A percentile compares a stretch with the other conserved stretches of the same genome.
Evolutionary conservation across 2,329 filamentous ascomycete species (phyloP).

Genomic region (Penicillium sp.): DNA sequence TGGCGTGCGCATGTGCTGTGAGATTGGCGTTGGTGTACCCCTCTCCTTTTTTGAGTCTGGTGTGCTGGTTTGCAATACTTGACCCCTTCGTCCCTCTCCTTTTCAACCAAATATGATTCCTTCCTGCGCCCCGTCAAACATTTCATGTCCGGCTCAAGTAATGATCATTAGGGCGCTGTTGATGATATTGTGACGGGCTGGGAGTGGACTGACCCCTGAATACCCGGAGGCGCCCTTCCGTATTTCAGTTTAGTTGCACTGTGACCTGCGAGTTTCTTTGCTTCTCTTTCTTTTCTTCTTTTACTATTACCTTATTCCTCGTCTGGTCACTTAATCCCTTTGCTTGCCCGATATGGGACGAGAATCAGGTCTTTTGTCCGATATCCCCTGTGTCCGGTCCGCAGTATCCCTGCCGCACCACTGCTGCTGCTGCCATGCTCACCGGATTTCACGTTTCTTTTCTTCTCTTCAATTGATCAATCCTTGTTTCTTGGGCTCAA

Average conservation of each 20-base stretch:
- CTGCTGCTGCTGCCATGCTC: constrained; percentile 1
- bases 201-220: constrained; percentile 20
- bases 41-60: constrained; percentile 23
- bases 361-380: constrained; percentile 11
- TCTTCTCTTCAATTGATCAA: constrained; percentile 7
- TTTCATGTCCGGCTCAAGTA: background rate
- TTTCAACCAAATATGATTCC: constrained; percentile 11
- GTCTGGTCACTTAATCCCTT: constrained; percentile 33
- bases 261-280: constrained; percentile 35
- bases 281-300: constrained; percentile 33
- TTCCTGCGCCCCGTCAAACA: constrained; percentile 11
- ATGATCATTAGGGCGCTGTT: constrained; percentile 1
- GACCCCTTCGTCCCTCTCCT: constrained; percentile 14
- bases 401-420: constrained; percentile 1
- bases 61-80: constrained; percentile 31
- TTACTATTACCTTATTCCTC: constrained; percentile 35
- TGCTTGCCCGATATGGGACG: constrained; percentile 22
- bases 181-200: constrained; percentile 14
- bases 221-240: constrained; percentile 18
- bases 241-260: constrained; percentile 35
- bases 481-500: constrained; percentile 6
- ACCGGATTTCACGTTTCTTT: constrained; percentile 8
- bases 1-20: constrained; percentile 26
- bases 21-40: constrained; percentile 42
- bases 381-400: background rate